A percentile compares a stretch with the other conserved stretches of the same genome.
These are phyloP conservation scores for Colletotrichum siamense DNA, from an alignment of 2,329 filamentous ascomycete genomes.

Conservation along the genomic window DNA sequence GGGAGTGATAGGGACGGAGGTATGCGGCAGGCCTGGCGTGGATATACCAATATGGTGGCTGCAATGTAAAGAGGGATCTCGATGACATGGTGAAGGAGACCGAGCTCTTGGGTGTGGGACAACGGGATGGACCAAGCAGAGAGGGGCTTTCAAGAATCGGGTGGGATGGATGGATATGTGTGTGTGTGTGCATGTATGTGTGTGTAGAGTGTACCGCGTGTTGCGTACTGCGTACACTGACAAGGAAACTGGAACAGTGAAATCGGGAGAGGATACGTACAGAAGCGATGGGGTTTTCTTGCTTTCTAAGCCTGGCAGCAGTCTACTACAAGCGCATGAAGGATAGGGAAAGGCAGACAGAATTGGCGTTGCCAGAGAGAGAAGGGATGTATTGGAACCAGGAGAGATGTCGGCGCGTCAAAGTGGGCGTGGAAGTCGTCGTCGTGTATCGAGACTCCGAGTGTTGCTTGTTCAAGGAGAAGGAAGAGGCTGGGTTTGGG, in stretches of 20 bases:
- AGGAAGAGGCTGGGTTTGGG: background rate
- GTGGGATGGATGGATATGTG: slow-evolving; percentile 8
- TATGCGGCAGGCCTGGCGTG: slow-evolving; percentile 17
- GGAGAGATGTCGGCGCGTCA: background rate
- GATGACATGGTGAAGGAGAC: slow-evolving; percentile 24
- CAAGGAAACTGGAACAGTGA: background rate
- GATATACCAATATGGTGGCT: slow-evolving; percentile 22
- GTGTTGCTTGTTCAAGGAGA: slow-evolving; percentile 9
- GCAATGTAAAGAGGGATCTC: slow-evolving; percentile 20
- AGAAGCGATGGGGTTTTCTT: background rate
- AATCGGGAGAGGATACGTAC: slow-evolving; percentile 18
- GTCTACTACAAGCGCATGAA: slow-evolving; percentile 12
- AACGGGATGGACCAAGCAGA: slow-evolving; percentile 22
- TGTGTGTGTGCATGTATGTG: background rate
- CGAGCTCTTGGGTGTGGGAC: slow-evolving; percentile 24
- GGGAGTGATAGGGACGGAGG: background rate
- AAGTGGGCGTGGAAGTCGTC: background rate
- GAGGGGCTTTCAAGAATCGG: slow-evolving; percentile 19
- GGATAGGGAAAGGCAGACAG: background rate
- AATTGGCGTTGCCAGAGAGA: background rate
- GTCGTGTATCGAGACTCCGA: background rate
- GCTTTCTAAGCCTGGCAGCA: slow-evolving; percentile 8
- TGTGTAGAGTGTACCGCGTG: background rate
- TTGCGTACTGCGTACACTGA: background rate
- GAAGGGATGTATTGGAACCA: background rate